These are phyloP conservation scores for Trametes cingulata DNA, from an alignment of 768 basidiomycete species.

Conservation along the genomic window DNA sequence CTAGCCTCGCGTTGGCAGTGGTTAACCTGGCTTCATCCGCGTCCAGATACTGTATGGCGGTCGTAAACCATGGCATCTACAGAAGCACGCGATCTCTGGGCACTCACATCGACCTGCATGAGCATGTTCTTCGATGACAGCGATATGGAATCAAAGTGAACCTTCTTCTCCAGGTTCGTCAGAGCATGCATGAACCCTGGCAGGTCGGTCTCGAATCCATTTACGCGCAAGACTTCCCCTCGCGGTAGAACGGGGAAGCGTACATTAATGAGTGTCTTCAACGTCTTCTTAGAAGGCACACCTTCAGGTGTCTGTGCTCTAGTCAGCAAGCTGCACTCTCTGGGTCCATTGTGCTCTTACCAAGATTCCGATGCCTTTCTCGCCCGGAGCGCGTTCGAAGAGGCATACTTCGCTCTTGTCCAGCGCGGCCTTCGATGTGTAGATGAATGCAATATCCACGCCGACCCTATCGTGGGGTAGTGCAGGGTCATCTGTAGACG, in stretches of 20 bases:
- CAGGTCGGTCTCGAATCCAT: conserved; percentile 12
- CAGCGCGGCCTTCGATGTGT: not conserved
- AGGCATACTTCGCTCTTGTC: conserved; percentile 19
- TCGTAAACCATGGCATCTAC: not conserved
- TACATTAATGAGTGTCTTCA: conserved; percentile 1
- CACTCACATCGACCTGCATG: conserved; percentile 2
- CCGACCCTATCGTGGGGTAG: conserved; percentile 1
- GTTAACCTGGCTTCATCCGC: conserved; percentile 30
- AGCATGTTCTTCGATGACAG: not conserved
- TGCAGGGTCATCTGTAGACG: conserved; percentile 2
- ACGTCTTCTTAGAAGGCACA: not conserved
- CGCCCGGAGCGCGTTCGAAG: conserved; percentile 16
- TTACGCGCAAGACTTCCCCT: not conserved
- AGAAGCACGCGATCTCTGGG: not conserved
- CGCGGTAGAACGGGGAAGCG: not conserved
- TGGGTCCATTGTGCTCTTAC: conserved; percentile 1
- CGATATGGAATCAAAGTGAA: conserved; percentile 9
- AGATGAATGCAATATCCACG: conserved; percentile 19
- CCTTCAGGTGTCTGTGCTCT: not conserved
- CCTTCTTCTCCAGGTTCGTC: not conserved
- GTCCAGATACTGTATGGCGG: conserved; percentile 34
- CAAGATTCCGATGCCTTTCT: conserved; percentile 18
- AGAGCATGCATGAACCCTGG: conserved; percentile 3
- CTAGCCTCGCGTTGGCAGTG: conserved; percentile 49
- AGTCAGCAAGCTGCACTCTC: not conserved